Percentiles rank a stretch among this genome's conserved stretches.
Conservation (phyloP, 2,329 filamentous ascomycete species). For the Elsinoe arachidis region DNA sequence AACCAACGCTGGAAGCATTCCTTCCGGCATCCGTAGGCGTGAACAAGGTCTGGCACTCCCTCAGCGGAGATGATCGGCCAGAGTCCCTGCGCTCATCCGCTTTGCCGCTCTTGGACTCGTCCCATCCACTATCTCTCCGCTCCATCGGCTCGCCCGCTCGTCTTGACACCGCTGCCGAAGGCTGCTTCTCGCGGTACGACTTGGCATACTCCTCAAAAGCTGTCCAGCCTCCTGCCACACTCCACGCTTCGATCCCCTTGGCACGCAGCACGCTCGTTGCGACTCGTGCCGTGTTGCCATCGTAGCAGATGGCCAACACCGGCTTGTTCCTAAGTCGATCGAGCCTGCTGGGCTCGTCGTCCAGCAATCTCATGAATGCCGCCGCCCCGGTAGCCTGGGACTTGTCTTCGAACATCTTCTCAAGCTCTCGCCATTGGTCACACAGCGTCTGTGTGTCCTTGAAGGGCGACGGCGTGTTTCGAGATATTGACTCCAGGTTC, state of each 20-base stretch:
- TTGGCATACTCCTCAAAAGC: constrained; percentile 9
- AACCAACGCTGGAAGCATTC: not conserved
- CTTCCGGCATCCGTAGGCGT: not conserved
- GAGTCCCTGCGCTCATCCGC: constrained; percentile 4
- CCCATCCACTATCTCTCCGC: constrained; percentile 2
- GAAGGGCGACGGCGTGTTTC: constrained; percentile 36
- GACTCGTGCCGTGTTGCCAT: constrained; percentile 47
- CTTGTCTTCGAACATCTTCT: constrained; percentile 31
- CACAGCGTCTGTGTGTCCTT: constrained; percentile 36
- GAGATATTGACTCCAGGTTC: constrained; percentile 20
- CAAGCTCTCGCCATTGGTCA: constrained; percentile 41
- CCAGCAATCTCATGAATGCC: constrained; percentile 13
- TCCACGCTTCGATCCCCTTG: constrained; percentile 29
- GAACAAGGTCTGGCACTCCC: not conserved
- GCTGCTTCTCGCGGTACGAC: constrained; percentile 3
- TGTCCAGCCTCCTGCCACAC: constrained; percentile 1
- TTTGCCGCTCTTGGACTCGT: not conserved
- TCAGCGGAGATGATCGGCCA: constrained; percentile 1
- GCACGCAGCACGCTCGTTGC: constrained; percentile 47
- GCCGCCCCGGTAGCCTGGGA: constrained; percentile 11
- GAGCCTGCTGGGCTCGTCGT: not conserved
- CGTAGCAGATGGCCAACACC: constrained; percentile 44
- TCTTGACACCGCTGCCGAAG: not conserved
- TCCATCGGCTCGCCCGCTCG: not conserved
- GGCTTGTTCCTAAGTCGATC: constrained; percentile 26